Conservation (phyloP, 2,329 filamentous ascomycete genomes). For the Pyrenophora teres region DNA sequence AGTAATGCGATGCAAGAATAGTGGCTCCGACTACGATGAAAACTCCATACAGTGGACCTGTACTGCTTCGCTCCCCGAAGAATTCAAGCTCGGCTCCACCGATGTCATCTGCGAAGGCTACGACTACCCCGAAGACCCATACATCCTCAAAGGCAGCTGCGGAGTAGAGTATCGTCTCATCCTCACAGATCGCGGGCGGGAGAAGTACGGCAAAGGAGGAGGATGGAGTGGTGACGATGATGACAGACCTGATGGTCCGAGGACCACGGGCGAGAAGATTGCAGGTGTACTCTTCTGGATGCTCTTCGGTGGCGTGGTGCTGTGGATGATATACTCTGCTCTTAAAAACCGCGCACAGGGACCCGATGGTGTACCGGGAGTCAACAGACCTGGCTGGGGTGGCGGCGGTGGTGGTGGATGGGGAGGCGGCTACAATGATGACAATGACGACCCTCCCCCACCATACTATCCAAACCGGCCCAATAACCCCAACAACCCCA, state of each 20-base stretch:
- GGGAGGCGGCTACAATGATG: constrained; percentile 38
- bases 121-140: constrained; percentile 72
- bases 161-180: constrained; percentile 86
- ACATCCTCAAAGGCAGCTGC: constrained; percentile 89
- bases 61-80: constrained; percentile 64
- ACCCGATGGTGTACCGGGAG: constrained; percentile 28
- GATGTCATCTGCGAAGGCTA: constrained; percentile 96
- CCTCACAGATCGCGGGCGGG: constrained; percentile 76
- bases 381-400: constrained; percentile 42
- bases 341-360: constrained; percentile 44
- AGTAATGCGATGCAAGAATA: constrained; percentile 86
- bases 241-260: constrained; percentile 48
- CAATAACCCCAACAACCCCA: constrained; percentile 25
- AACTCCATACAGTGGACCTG: constrained; percentile 94
- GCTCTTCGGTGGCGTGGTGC: constrained; percentile 64
- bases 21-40: constrained; percentile 77
- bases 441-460: constrained; percentile 56
- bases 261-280: constrained; percentile 35
- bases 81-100: constrained; percentile 78
- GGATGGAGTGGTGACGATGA: constrained; percentile 43
- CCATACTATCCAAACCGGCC: constrained; percentile 50
- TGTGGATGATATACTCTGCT: constrained; percentile 66
- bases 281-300: constrained; percentile 60
- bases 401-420: constrained; percentile 51
- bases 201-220: constrained; percentile 64